These are phyloP conservation scores for Irpex sp. DNA, from an alignment of 1,284 basidiomycete species.

Conservation along the genomic window DNA sequence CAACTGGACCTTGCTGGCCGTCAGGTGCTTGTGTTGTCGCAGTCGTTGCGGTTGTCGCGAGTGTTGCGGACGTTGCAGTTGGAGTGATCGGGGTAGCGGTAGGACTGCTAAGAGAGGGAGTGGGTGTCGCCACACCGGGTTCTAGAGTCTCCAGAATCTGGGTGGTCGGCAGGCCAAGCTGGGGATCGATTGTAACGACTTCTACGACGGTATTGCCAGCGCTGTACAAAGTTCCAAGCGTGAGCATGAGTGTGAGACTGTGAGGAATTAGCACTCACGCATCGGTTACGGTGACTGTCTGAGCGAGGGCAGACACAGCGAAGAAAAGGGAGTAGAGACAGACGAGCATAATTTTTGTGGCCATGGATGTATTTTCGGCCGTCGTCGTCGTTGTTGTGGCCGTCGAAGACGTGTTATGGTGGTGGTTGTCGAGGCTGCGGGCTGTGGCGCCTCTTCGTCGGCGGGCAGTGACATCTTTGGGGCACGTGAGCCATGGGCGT, in stretches of 20 bases:
- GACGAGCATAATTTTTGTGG: background rate
- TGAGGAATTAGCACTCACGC: conserved; percentile 31
- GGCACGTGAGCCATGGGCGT: background rate
- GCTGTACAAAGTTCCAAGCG: conserved; percentile 26
- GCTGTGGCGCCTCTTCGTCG: background rate
- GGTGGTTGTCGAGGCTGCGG: background rate
- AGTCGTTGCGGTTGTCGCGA: conserved; percentile 21
- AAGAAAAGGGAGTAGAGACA: conserved; percentile 25
- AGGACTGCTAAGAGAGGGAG: conserved; percentile 1
- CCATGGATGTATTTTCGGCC: background rate
- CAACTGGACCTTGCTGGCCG: conserved; percentile 53
- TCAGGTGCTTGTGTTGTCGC: conserved; percentile 21
- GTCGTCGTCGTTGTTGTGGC: background rate
- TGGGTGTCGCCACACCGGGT: background rate
- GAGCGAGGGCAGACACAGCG: conserved; percentile 33
- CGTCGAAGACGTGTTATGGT: background rate
- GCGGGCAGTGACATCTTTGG: background rate
- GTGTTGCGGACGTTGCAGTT: conserved; percentile 7
- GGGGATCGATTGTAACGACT: conserved; percentile 40
- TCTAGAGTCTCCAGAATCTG: conserved; percentile 37
- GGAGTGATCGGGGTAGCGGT: conserved; percentile 19
- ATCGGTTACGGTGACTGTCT: conserved; percentile 44
- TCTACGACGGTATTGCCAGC: conserved; percentile 53
- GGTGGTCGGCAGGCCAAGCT: conserved; percentile 40
- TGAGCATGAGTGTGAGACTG: background rate